Percentiles rank a stretch among this genome's conserved stretches.
Evolutionary conservation across 257 asterid species (phyloP).

Genomic region (Plantago major): DNA sequence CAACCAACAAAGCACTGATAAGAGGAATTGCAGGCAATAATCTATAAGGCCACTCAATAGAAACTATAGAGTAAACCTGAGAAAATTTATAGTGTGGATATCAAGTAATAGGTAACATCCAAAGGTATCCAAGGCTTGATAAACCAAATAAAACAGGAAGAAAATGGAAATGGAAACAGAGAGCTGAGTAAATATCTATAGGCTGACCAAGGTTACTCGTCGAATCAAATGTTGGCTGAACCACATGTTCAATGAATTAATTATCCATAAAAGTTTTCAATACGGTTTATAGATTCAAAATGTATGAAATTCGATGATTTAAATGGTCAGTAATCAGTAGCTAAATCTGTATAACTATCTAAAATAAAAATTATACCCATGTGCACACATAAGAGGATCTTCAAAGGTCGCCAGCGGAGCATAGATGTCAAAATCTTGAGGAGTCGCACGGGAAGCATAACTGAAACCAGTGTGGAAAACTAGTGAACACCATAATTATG

Average conservation of each 20-base stretch:
- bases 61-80: too few species aligned
- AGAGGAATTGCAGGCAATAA: constrained; percentile 11
- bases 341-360: too few species aligned
- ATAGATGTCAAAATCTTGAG: constrained; percentile 76
- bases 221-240: too few species aligned
- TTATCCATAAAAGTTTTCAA: too few species aligned
- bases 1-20: constrained; percentile 18
- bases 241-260: too few species aligned
- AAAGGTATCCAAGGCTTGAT: not conserved
- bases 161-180: not conserved
- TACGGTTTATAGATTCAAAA: too few species aligned
- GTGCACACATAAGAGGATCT: constrained; percentile 87
- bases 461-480: constrained; percentile 35
- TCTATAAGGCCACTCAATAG: not conserved
- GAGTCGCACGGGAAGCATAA: constrained; percentile 62
- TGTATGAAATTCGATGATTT: too few species aligned
- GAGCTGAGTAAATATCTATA: not conserved
- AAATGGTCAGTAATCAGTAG: too few species aligned
- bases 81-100: not conserved
- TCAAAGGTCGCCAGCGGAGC: constrained; percentile 76
- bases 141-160: not conserved
- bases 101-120: not conserved
- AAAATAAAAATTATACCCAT: constrained; percentile 43
- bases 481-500: constrained; percentile 5
- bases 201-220: too few species aligned